phyloP scores from a whole-genome alignment of 2,329 filamentous ascomycete genomes.

The Huntiella moniliformis region DNA sequence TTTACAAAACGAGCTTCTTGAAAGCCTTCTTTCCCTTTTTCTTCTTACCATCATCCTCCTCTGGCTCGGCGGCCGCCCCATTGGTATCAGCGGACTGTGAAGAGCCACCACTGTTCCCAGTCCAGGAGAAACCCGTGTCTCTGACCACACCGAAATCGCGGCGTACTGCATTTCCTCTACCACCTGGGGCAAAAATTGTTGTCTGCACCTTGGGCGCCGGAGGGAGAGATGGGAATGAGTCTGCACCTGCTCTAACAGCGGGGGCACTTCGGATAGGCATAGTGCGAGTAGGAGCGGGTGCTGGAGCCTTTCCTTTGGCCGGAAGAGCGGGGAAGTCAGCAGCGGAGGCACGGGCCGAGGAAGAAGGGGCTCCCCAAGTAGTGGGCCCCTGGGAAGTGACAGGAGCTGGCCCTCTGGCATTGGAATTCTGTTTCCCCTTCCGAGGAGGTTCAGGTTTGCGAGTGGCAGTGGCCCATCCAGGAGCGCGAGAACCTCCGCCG shows the following conservation, averaged over 20 bases:
- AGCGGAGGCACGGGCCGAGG: conserved; percentile 14
- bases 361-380: conserved; percentile 14
- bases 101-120: conserved; percentile 15
- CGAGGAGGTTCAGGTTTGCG: conserved; percentile 23
- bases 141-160: conserved; percentile 29
- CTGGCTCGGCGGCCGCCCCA: conserved; percentile 14
- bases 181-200: conserved; percentile 42
- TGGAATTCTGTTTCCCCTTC: conserved; percentile 32
- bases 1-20: conserved; percentile 1
- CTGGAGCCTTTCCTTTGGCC: conserved; percentile 4
- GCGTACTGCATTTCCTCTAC: conserved; percentile 28
- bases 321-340: conserved; percentile 28
- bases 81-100: conserved; percentile 15
- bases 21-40: conserved; percentile 35
- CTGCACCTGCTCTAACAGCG: conserved; percentile 19
- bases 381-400: conserved; percentile 4
- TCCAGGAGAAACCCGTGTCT: conserved; percentile 37
- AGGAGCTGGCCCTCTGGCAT: conserved; percentile 22
- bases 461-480: conserved; percentile 42
- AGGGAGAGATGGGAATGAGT: conserved; percentile 70
- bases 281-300: conserved; percentile 6
- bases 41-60: conserved; percentile 26
- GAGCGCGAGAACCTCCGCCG: conserved; percentile 36
- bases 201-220: conserved; percentile 51
- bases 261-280: not conserved